Evolutionary conservation across 225 moss, liverwort and hornwort species (phyloP).

Genomic region (Pseudoscleropodium purum): DNA sequence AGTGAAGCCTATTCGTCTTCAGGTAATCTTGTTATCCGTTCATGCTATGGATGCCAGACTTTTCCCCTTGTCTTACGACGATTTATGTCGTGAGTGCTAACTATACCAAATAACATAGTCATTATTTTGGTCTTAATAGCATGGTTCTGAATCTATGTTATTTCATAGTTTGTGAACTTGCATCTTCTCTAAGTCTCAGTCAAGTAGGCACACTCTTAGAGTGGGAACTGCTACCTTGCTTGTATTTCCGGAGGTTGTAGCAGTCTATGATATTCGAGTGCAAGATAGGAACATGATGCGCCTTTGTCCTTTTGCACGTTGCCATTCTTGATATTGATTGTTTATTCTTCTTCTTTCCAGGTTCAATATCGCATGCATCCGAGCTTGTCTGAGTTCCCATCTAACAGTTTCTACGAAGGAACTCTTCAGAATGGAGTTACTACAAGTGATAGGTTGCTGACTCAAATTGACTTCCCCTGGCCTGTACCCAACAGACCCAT

Average conservation of each 20-base stretch:
- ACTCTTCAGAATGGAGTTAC: constrained; percentile 97
- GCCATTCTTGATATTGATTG: background rate
- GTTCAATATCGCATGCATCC: constrained; percentile 99
- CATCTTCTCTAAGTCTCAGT: background rate
- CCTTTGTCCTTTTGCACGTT: background rate
- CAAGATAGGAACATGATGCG: background rate
- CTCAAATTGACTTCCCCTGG: constrained; percentile 95
- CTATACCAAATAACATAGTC: background rate
- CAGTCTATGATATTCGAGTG: background rate
- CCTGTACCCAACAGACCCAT: constrained; percentile 93
- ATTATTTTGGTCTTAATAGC: background rate
- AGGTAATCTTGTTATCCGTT: constrained; percentile 38
- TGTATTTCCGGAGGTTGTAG: background rate
- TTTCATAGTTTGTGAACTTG: background rate
- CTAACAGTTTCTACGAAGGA: constrained; percentile 96
- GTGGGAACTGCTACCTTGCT: background rate
- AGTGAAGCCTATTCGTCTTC: constrained; percentile 90
- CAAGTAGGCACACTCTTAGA: background rate
- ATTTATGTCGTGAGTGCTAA: background rate
- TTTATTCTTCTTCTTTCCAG: constrained; percentile 21
- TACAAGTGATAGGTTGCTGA: constrained; percentile 63
- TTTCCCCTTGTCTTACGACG: background rate
- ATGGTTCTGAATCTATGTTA: background rate
- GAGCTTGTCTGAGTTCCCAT: constrained; percentile 95
- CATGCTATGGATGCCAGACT: background rate